Percentiles rank a stretch among this genome's conserved stretches.
Evolutionary conservation across 345 rosid genomes (phyloP).

Genomic region (thale cress (Arabidopsis thaliana)): TAIR10.1 NC_003071.7:11345001-11345500

Average conservation of each 20-base stretch:
- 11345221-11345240: constrained; percentile 54
- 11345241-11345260: constrained; percentile 59
- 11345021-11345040: constrained; percentile 82
- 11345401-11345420: neutral
- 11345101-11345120: constrained; percentile 71
- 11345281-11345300: constrained; percentile 58
- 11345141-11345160: constrained; percentile 27
- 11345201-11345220: constrained; percentile 54
- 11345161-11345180: constrained; percentile 40
- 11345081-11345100: constrained; percentile 77
- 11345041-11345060: constrained; percentile 85
- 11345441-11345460: constrained; percentile 6
- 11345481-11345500: too few relatives aligned
- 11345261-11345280: constrained; percentile 72
- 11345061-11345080: constrained; percentile 82
- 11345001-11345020: constrained; percentile 84
- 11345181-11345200: constrained; percentile 56
- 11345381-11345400: neutral
- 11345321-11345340: neutral
- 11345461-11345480: too few relatives aligned
- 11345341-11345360: neutral
- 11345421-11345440: constrained; percentile 4
- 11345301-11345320: constrained; percentile 4
- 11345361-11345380: constrained; percentile 18
- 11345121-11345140: constrained; percentile 41